Evolutionary conservation across 352 stramenopile genomes (phyloP).

Genomic region (Phytopythium helicoides): DNA sequence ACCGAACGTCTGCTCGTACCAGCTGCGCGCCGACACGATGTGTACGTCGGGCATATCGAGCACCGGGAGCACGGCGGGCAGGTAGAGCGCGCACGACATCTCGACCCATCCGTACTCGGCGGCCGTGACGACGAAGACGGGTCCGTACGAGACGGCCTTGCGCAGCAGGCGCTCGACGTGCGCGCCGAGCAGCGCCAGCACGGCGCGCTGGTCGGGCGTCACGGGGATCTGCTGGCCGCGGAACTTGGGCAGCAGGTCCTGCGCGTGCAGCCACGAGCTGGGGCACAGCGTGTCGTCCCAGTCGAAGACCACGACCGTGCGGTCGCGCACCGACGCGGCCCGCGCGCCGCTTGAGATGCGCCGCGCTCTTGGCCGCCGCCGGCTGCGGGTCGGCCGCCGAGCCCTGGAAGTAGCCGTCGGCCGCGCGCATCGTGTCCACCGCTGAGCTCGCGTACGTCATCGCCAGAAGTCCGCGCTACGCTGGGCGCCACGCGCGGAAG

Average conservation of each 20-base stretch:
- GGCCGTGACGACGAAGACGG: conserved; percentile 84
- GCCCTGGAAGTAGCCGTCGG: conserved; percentile 8
- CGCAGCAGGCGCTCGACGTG: conserved; percentile 63
- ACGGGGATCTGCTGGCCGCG: conserved; percentile 69
- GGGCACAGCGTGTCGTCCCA: conserved; percentile 89
- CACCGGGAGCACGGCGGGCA: conserved; percentile 61
- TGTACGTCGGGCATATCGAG: conserved; percentile 77
- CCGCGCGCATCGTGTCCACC: conserved; percentile 38
- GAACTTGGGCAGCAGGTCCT: conserved; percentile 80
- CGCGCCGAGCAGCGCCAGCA: conserved; percentile 55
- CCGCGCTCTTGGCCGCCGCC: conserved; percentile 2
- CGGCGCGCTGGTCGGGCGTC: conserved; percentile 48
- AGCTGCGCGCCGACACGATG: conserved; percentile 82
- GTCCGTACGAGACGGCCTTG: conserved; percentile 74
- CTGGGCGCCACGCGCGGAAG: too few relatives aligned
- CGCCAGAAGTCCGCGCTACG: too few relatives aligned
- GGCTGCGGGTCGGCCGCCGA: conserved; percentile 13
- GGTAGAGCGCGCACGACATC: conserved; percentile 74
- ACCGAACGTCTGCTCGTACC: conserved; percentile 86
- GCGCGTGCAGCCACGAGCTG: conserved; percentile 79
- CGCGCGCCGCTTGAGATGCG: conserved; percentile 17
- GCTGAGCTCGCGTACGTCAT: conserved; percentile 48
- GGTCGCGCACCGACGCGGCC: conserved; percentile 45
- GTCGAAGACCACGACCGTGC: conserved; percentile 85
- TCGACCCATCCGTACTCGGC: conserved; percentile 85